These are phyloP conservation scores for Fraxinus baroniana DNA, from an alignment of 305 asterid species.

Conservation along the genomic window DNA sequence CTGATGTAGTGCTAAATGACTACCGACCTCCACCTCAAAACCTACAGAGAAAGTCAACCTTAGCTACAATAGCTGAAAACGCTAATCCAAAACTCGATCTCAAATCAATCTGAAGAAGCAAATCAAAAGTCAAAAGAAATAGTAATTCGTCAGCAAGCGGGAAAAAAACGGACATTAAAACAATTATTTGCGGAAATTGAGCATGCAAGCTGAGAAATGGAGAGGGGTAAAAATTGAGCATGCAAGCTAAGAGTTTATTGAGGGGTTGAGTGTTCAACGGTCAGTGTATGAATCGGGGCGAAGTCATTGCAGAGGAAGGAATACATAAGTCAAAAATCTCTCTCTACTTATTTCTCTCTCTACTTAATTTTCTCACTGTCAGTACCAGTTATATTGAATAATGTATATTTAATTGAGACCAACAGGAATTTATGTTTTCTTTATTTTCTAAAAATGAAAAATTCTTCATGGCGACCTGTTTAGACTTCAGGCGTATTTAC, in stretches of 20 bases:
- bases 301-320: constrained; percentile 5
- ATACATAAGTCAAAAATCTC: constrained; percentile 37
- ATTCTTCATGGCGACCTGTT: background rate
- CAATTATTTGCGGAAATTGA: constrained; percentile 15
- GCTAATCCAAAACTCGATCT: constrained; percentile 4
- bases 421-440: background rate
- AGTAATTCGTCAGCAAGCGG: constrained; percentile 6
- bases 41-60: constrained; percentile 13
- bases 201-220: constrained; percentile 18
- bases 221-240: background rate
- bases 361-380: background rate
- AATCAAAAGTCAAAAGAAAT: background rate
- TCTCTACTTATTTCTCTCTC: constrained; percentile 13
- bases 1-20: constrained; percentile 14
- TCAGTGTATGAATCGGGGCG: constrained; percentile 24
- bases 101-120: constrained; percentile 19
- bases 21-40: constrained; percentile 13
- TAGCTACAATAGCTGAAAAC: background rate
- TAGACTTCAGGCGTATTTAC: too few species aligned
- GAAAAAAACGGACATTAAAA: constrained; percentile 20
- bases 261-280: constrained; percentile 18
- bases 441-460: background rate
- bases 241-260: constrained; percentile 6
- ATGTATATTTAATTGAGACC: background rate
- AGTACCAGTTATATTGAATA: background rate